phyloP scores from a whole-genome alignment of 1,284 basidiomycete genomes.

The Pulchroboletus neoregius region DNA sequence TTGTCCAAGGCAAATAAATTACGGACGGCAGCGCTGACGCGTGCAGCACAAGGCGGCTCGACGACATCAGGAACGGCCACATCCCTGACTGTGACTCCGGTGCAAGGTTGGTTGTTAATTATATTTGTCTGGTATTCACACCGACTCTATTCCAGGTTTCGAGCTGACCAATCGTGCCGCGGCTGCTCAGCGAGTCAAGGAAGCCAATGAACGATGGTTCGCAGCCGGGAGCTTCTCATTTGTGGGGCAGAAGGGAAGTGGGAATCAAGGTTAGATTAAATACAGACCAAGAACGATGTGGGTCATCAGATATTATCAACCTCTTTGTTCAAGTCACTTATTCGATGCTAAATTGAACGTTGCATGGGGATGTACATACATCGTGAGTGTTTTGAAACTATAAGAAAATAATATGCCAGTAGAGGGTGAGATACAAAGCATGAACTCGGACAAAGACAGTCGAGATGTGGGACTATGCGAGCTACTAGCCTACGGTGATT shows the following conservation, averaged over 20 bases:
- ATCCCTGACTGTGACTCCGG: constrained; percentile 90
- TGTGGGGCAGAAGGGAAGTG: constrained; percentile 62
- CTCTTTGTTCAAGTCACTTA: not conserved
- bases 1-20: constrained; percentile 95
- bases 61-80: constrained; percentile 83
- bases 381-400: constrained; percentile 12
- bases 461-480: constrained; percentile 3
- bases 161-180: constrained; percentile 85
- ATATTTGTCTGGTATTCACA: constrained; percentile 3
- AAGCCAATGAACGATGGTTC: constrained; percentile 93
- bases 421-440: constrained; percentile 4
- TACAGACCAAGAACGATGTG: not conserved
- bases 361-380: constrained; percentile 19
- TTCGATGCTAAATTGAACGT: constrained; percentile 8
- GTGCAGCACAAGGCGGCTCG: constrained; percentile 60
- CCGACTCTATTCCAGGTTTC: constrained; percentile 48
- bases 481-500: constrained; percentile 20
- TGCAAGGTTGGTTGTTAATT: constrained; percentile 66
- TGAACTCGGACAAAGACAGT: not conserved
- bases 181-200: constrained; percentile 77
- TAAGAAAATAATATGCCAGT: constrained; percentile 18
- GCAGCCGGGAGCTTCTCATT: constrained; percentile 82
- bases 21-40: constrained; percentile 77
- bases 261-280: constrained; percentile 16
- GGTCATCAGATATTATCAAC: not conserved